phyloP scores from a whole-genome alignment of 2,329 filamentous ascomycete genomes.

The Talaromyces piceae region DNA sequence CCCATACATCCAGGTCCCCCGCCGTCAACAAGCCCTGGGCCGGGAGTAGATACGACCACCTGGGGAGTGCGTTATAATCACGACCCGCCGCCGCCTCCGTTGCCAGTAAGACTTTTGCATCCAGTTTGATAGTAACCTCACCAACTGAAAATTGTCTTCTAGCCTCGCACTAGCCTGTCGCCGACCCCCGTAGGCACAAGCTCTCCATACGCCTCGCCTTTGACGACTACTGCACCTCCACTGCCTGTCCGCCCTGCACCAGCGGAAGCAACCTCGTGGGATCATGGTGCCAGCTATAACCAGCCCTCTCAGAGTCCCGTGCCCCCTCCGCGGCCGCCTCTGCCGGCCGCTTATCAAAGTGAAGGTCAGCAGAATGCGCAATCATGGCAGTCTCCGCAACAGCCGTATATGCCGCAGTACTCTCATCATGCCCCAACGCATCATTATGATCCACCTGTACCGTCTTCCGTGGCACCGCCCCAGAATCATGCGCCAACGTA shows the following conservation, averaged over 20 bases:
- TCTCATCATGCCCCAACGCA: slow-evolving; percentile 23
- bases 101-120: slow-evolving; percentile 25
- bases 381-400: slow-evolving; percentile 19
- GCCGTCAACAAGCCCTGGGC: slow-evolving; percentile 15
- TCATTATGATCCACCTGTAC: slow-evolving; percentile 23
- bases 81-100: slow-evolving; percentile 24
- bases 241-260: not conserved
- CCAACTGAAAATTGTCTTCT: not conserved
- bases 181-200: not conserved
- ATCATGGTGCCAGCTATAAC: slow-evolving; percentile 3
- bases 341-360: slow-evolving; percentile 32
- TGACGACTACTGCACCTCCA: slow-evolving; percentile 3
- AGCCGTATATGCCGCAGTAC: slow-evolving; percentile 22
- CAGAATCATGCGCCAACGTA: not conserved
- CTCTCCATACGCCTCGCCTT: slow-evolving; percentile 4
- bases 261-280: slow-evolving; percentile 10
- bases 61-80: slow-evolving; percentile 41
- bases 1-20: slow-evolving; percentile 21
- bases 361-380: slow-evolving; percentile 20
- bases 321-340: slow-evolving; percentile 36
- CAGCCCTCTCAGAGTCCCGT: slow-evolving; percentile 8
- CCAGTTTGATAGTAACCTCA: not conserved
- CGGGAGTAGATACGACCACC: slow-evolving; percentile 24
- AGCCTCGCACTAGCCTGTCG: slow-evolving; percentile 8
- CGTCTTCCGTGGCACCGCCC: slow-evolving; percentile 6